Percentiles rank a stretch among this genome's conserved stretches.
Evolutionary conservation across 139 green algal species (phyloP).

Genomic region (Coelastrella sp.): DNA sequence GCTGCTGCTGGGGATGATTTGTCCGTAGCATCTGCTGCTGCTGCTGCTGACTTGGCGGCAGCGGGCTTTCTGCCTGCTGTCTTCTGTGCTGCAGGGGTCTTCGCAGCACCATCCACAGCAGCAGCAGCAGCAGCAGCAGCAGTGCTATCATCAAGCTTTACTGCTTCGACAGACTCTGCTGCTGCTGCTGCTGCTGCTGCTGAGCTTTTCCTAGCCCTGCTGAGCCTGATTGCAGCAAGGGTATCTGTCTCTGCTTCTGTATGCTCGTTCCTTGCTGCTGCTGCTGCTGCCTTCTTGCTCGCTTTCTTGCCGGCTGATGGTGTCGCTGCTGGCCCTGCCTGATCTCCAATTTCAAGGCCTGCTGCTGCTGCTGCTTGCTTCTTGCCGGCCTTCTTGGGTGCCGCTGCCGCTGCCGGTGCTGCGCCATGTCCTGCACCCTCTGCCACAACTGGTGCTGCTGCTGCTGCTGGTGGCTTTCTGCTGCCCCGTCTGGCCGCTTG

Average conservation of each 20-base stretch:
- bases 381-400: too few species aligned
- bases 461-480: not conserved
- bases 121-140: constrained; percentile 25
- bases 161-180: not conserved
- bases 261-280: not conserved
- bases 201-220: not conserved
- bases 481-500: not conserved
- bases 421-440: too few species aligned
- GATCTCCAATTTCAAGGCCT: too few species aligned
- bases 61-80: not conserved
- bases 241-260: not conserved
- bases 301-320: too few species aligned
- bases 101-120: not conserved
- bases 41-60: constrained; percentile 2
- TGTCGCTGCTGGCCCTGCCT: too few species aligned
- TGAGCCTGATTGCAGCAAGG: not conserved
- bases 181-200: not conserved
- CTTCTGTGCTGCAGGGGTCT: not conserved
- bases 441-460: not conserved
- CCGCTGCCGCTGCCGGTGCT: too few species aligned
- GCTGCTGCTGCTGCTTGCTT: too few species aligned
- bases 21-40: not conserved
- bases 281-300: not conserved
- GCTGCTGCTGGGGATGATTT: not conserved
- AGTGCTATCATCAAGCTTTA: constrained; percentile 25